These are phyloP conservation scores for Anthoceros angustus DNA, from an alignment of 225 moss, liverwort and hornwort genomes.

Conservation along the genomic window DNA sequence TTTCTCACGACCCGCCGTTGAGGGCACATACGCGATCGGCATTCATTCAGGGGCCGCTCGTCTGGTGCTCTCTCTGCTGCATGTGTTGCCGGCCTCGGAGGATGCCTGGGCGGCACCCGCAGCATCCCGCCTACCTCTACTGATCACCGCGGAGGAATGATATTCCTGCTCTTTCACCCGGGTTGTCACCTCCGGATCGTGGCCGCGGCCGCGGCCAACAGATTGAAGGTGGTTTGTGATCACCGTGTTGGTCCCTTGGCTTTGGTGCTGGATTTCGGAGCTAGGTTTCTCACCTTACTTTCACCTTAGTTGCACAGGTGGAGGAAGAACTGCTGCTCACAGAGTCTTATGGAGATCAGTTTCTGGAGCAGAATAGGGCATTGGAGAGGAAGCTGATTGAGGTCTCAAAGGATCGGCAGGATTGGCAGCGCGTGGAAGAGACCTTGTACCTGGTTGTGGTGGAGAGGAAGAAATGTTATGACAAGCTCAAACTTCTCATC, in stretches of 20 bases:
- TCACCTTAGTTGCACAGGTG: not conserved
- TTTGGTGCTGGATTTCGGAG: too few species aligned
- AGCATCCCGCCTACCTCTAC: conserved; percentile 50
- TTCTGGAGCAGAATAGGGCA: not conserved
- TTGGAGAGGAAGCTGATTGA: not conserved
- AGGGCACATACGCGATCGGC: conserved; percentile 10
- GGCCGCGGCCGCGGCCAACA: too few species aligned
- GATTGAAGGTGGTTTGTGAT: too few species aligned
- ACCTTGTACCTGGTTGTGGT: not conserved
- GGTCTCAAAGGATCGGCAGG: not conserved
- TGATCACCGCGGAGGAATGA: too few species aligned
- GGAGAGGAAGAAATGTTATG: not conserved
- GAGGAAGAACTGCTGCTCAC: not conserved
- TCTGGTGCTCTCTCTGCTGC: conserved; percentile 80
- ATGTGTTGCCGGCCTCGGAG: conserved; percentile 75
- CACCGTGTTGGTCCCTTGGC: too few species aligned
- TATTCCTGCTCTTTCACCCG: too few species aligned
- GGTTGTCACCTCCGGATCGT: too few species aligned
- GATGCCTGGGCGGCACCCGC: conserved; percentile 60
- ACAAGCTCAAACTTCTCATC: conserved; percentile 1
- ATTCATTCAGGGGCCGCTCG: conserved; percentile 66
- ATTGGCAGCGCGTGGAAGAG: not conserved
- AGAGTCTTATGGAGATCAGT: not conserved
- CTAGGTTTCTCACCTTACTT: too few species aligned
- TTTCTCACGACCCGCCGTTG: not conserved